Conservation (phyloP, 805 yeast species). For the Tanozyma kutaoensis region DNA sequence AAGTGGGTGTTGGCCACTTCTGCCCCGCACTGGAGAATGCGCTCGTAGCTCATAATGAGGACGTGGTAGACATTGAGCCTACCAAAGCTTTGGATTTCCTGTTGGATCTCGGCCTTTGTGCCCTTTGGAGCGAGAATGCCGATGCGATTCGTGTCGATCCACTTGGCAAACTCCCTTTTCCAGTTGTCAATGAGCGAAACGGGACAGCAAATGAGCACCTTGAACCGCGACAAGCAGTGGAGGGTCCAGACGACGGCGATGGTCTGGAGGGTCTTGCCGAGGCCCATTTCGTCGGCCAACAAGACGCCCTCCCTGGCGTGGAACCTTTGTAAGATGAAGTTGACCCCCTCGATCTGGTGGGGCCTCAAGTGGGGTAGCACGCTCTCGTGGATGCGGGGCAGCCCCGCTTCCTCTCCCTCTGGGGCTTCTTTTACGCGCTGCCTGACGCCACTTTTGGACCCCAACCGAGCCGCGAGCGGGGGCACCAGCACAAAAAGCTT, state of each 20-base stretch:
- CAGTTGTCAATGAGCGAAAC: conserved; percentile 82
- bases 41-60: conserved; percentile 80
- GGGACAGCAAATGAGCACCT: conserved; percentile 78
- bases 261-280: conserved; percentile 76
- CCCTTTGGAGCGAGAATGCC: conserved; percentile 39
- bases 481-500: no score
- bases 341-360: conserved; percentile 80
- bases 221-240: conserved; percentile 30
- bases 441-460: no score
- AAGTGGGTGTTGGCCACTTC: conserved; percentile 34
- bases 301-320: conserved; percentile 55
- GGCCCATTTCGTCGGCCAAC: conserved; percentile 95
- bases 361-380: conserved; percentile 47
- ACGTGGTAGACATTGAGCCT: conserved; percentile 69
- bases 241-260: conserved; percentile 79
- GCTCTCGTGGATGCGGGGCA: conserved; percentile 29
- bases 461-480: no score
- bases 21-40: conserved; percentile 39
- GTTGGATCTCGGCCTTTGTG: conserved; percentile 18
- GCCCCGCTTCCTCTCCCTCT: no score
- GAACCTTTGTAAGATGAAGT: conserved; percentile 68
- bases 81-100: conserved; percentile 46
- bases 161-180: conserved; percentile 78
- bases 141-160: conserved; percentile 59
- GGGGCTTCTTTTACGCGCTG: no score